Evolutionary conservation across 2,329 filamentous ascomycete species (phyloP), one percentile per base, ranked within the genome.

Genomic region (Metarhizium rileyi): DNA sequence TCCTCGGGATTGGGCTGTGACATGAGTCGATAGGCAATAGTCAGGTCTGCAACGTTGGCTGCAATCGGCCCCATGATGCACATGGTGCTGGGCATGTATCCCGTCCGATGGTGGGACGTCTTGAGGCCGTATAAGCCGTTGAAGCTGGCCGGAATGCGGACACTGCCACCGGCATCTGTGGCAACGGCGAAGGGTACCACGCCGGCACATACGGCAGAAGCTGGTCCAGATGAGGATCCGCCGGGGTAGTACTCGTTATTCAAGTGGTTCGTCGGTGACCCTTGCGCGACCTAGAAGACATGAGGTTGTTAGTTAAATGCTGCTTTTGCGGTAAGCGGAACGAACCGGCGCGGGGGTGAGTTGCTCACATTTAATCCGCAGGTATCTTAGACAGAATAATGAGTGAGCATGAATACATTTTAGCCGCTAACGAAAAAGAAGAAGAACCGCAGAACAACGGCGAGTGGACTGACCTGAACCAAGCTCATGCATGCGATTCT

Each of bases 71-170:
- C 87, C 6, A 79, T 72, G 16, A 93, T 84, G 50, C 73, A 75
- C 60, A 80, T 73, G 49, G 72, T 74, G 48, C 72, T 74, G 58
- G 70, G 71, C 64, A 74, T 72, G 51, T 68, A 72, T 41, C 77
- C 77, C 5, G 86, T 77, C 35, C 89, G 83, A 59, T 84, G 78
- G 61, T 93, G 85, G 0, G 80, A 83, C 1, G 87, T 74, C 66
- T 95, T 95, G 51, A 95, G 74, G 2, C 89, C 89, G 66, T 85
- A 95, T 22, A 88, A 67, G 45, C 88, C 87, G 63, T 87, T 93
- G 69, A 86, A 91, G 28, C 77, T 75, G 1, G 82, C 70, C 0
- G 88, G 88, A 35, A 93, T 78, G 36, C 88, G 81, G 50, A 88
- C 78, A 52, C 82, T 87, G 52, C 87, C 87, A 35, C 87, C 86